Evolutionary conservation across 768 basidiomycete species (phyloP), one percentile per base, ranked within the genome.

Genomic region (Boletus pseudopeckii): DNA sequence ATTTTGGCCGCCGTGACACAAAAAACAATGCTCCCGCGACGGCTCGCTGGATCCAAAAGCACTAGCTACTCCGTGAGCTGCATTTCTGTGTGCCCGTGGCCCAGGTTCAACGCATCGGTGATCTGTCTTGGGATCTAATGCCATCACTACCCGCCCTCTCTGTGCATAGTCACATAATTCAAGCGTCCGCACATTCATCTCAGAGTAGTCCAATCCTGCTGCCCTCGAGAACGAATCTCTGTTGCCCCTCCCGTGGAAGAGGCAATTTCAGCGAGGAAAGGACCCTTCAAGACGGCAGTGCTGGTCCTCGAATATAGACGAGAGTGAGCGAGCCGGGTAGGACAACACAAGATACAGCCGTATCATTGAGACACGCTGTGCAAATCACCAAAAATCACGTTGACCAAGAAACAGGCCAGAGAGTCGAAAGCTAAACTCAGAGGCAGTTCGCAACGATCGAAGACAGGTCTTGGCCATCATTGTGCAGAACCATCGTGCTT

Each of bases 151-250:
- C 51, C 37, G 44, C 48, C 51, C 44, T 37, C 59, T 66, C 56
- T 49, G 69, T 72, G 46, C 57, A 50, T 64, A n/a, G 44, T 66
- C 63, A 18, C 11, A 42, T 38, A n/a, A 38, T 48, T 20, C 30
- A 43, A 43, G 48, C 3, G 14, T 32, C 63, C 49, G 18, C 54
- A 50, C 62, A 33, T 26, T 36, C 50, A 42, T 59, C 59, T 54
- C 56, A 32, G 59, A 69, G 61, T 57, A 67, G 67, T 53, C 64
- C 60, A 54, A 60, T 58, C 54, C 54, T 55, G 52, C 64, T 68
- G 73, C 65, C 69, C 72, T 75, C 75, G 80, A 82, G 81, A 78
- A 75, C 78, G 66, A 80, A 76, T 78, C 80, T 80, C 80, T 82
- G 64, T 78, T 79, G 70, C 60, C 70, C 66, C 62, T 72, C 78